Evolutionary conservation across 1,284 basidiomycete genomes (phyloP), one percentile per base, ranked within the genome.

Genomic region (Chalciporus sp.): DNA sequence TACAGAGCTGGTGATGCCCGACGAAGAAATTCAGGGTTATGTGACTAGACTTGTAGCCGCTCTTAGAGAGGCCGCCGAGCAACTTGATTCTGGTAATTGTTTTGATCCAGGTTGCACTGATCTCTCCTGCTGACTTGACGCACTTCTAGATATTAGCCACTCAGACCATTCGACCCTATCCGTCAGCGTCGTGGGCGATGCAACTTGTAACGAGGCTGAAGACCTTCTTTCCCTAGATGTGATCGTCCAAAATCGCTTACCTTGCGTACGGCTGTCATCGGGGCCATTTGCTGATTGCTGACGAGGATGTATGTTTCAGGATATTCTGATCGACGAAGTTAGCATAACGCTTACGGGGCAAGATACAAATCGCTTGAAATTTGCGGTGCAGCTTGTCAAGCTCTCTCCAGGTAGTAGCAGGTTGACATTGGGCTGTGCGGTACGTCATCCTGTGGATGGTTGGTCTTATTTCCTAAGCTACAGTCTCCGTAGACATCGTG

Each of bases 211-310:
- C 5, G 77, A 78, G 9, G 75, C 75, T 4, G 76, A 83, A 57
- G 92, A 94, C 66, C 88, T 88, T 1, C 81, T 81, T 37, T 77
- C 76, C 47, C 63, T 94, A 14, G 73, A 81, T 54, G 78, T 85
- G 7, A 73, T 72, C 2, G 70, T 93, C 28, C 69, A 71, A 37
- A 94, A 92, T 64, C 70, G 73, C 43, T 66, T 95, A 20, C 89
- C 90, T 49, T 91, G 88, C 61, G 92, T 93, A 71, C 67, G 56
- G 46, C 41, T 42, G 29, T 53, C 41, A 29, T 44, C 11, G 16
- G 47, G 17, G 41, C 8, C 51, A 52, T 39, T 31, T 43, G 33
- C 57, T 47, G 47, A 47, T 50, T 42, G 45, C 56, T 62, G 40
- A 61, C 29, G 23, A 6, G 6, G 6, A 23, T 23, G 12, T 42